Percentiles rank a stretch among this genome's conserved stretches.
These are phyloP conservation scores for Cystobasidium ongulense DNA, from an alignment of 768 basidiomycete species.

Conservation along the genomic window DNA sequence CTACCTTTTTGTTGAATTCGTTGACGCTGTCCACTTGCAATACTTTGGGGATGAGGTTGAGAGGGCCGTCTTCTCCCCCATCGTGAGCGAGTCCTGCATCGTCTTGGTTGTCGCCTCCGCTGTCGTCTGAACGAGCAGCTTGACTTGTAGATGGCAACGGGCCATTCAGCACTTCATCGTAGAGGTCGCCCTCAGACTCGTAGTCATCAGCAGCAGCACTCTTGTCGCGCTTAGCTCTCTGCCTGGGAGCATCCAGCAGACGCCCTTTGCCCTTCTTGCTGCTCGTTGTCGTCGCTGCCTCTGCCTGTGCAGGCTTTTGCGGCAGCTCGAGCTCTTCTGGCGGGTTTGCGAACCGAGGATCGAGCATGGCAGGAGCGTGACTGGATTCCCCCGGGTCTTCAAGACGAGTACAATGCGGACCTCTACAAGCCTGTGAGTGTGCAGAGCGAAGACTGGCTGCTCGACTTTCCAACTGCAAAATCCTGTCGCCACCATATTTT, in stretches of 20 bases:
- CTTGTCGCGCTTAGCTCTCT: not conserved
- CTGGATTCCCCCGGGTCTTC: too few relatives aligned
- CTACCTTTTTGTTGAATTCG: slow-evolving; percentile 19
- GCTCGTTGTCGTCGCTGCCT: not conserved
- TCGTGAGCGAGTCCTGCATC: slow-evolving; percentile 29
- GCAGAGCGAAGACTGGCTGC: not conserved
- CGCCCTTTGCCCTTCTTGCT: slow-evolving; percentile 23
- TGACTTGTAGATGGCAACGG: slow-evolving; percentile 14
- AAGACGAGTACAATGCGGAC: too few relatives aligned
- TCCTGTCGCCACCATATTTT: slow-evolving; percentile 1
- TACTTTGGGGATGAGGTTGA: slow-evolving; percentile 21
- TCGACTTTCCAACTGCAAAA: not conserved
- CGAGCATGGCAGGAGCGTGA: not conserved
- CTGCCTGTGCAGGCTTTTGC: not conserved
- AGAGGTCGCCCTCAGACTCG: slow-evolving; percentile 21
- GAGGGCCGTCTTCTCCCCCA: slow-evolving; percentile 39
- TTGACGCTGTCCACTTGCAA: slow-evolving; percentile 30
- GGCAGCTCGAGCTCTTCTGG: slow-evolving; percentile 24
- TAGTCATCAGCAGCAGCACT: not conserved
- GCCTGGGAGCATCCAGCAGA: not conserved
- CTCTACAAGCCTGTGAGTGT: not conserved
- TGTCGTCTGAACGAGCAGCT: not conserved
- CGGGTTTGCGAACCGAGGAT: slow-evolving; percentile 8
- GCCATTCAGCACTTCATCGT: slow-evolving; percentile 23
- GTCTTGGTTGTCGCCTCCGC: not conserved